phyloP scores from a whole-genome alignment of 2,329 filamentous ascomycete genomes.

The Fusarium burgessii region DNA sequence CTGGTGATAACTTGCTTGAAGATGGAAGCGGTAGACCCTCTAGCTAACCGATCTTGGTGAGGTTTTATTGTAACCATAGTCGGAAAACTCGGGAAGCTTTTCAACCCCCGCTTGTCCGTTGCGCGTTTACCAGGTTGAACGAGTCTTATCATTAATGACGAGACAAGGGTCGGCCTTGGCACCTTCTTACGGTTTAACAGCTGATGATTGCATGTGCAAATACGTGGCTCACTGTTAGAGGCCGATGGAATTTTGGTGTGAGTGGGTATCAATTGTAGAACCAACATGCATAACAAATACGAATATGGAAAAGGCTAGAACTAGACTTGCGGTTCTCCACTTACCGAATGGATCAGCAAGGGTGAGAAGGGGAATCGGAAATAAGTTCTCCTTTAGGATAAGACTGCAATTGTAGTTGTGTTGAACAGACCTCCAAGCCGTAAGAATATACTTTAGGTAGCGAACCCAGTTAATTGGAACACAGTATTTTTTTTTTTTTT shows the following conservation, averaged over 20 bases:
- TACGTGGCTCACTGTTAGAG: conserved; percentile 2
- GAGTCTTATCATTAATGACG: neutral
- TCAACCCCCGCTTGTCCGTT: neutral
- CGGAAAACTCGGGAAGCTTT: neutral
- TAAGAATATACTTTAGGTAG: too few species aligned
- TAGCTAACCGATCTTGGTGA: neutral
- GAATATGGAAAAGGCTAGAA: neutral
- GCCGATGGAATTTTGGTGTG: neutral
- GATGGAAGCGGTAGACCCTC: neutral
- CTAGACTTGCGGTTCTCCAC: neutral
- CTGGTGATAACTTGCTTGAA: neutral
- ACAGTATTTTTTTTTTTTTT: too few species aligned
- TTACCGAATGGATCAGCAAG: neutral
- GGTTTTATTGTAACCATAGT: neutral
- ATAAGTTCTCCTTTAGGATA: neutral
- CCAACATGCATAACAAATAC: neutral
- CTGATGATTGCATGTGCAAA: neutral
- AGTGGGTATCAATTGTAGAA: neutral
- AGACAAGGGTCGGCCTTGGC: neutral
- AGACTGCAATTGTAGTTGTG: neutral
- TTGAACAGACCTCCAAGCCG: rapidly evolving
- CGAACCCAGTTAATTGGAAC: too few species aligned
- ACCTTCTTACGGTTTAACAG: neutral
- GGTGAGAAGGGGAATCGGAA: neutral
- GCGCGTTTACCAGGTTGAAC: neutral